Base-by-base conservation (phyloP, 2,329 filamentous ascomycete species). In the Falciphora oryzae region DNA sequence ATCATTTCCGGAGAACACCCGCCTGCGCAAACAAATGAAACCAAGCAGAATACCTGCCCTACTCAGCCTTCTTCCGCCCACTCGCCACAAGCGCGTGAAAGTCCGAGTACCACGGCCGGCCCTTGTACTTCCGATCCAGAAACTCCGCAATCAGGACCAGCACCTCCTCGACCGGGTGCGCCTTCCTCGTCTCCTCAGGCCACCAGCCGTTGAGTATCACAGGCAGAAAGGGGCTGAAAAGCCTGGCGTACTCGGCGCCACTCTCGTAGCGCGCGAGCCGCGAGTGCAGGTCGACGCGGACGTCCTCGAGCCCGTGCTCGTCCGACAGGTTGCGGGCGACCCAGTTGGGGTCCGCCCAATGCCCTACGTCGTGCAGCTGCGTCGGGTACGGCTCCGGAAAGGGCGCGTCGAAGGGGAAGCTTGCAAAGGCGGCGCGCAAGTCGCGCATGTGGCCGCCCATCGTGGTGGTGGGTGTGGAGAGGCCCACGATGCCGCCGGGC, bases 401-500 rank as follows among this genome's bases (percentile, higher is more conserved):
- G 5, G 77, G 75, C 0, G 77, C 74, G 0, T 75, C 69, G 50
- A 79, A 79, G 0, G 79, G 69, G 44, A 79, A 79, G 0, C 78
- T 73, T 18, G 68, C 70, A 53, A 83, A 78, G 11, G 78, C 78
- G 0, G 71, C 71, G 16, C 71, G 69, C 38, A 81, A 53, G 35
- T 81, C 78, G 0, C 73, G 69, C 3, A 70, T 59, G 78, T 78
- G 82, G 44, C 69, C 72, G 22, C 73, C 71, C 2, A 68, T 72
- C 7, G 69, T 64, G 61, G 69, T 68, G 65, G 76, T 68, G 74
- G 73, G 75, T 0, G 73, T 75, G 53, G 76, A 76, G 50, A 88
- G 77, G 69, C 89, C 88, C 29, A 89, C 73, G 6, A 82, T 79
- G 3, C 88, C 88, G 5, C 85, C 86, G 1, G 83, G 81, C 67